These are phyloP conservation scores for Xerocomus spinulosus DNA, from an alignment of 768 basidiomycete species.

Conservation along the genomic window DNA sequence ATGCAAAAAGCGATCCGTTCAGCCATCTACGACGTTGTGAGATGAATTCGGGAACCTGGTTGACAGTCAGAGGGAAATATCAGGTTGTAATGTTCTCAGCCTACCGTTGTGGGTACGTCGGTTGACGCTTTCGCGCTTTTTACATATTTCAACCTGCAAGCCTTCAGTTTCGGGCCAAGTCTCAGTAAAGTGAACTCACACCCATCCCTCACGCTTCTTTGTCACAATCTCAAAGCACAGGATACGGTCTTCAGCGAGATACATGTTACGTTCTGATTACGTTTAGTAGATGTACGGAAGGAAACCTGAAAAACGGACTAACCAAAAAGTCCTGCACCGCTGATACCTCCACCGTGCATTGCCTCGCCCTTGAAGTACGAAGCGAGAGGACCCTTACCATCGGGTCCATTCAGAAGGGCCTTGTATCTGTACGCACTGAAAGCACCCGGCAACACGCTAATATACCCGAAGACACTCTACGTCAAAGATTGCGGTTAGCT, in stretches of 20 bases:
- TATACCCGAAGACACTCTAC: slow-evolving; percentile 82
- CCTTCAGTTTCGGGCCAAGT: slow-evolving; percentile 1
- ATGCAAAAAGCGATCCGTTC: slow-evolving; percentile 89
- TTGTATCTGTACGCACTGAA: slow-evolving; percentile 91
- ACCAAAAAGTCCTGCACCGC: slow-evolving; percentile 65
- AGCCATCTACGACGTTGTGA: slow-evolving; percentile 89
- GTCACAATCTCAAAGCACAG: slow-evolving; percentile 92
- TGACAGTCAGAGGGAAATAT: not conserved
- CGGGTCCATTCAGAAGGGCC: slow-evolving; percentile 79
- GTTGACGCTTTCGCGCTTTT: slow-evolving; percentile 93
- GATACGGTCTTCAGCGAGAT: slow-evolving; percentile 86
- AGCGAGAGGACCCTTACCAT: slow-evolving; percentile 86
- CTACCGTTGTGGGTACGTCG: slow-evolving; percentile 83
- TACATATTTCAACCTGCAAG: slow-evolving; percentile 71
- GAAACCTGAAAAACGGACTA: slow-evolving; percentile 3
- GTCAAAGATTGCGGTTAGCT: not conserved
- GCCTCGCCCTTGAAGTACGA: slow-evolving; percentile 93
- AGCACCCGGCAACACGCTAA: slow-evolving; percentile 85
- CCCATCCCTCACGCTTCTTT: slow-evolving; percentile 80
- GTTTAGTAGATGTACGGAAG: not conserved
- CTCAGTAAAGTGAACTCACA: slow-evolving; percentile 42
- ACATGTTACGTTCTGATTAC: slow-evolving; percentile 75
- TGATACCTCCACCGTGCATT: slow-evolving; percentile 63
- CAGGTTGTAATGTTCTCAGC: slow-evolving; percentile 8
- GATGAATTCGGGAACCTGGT: slow-evolving; percentile 84